These are phyloP conservation scores for Coccomyxa sp. DNA, from an alignment of 139 green algal genomes.

Conservation along the genomic window DNA sequence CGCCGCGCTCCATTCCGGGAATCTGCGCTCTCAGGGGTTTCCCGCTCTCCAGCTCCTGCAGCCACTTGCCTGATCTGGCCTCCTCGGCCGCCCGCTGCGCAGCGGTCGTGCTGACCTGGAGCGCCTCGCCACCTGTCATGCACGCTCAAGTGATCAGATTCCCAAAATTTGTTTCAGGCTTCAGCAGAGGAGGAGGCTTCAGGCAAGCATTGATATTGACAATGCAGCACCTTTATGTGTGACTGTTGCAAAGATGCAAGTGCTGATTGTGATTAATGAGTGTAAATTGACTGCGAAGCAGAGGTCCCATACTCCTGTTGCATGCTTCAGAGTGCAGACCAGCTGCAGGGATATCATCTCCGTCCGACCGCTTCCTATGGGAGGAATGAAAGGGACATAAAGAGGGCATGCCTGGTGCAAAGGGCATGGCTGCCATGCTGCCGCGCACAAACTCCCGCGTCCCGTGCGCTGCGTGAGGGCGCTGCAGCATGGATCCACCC, in stretches of 20 bases:
- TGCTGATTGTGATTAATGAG: background rate
- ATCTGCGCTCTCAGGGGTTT: constrained; percentile 13
- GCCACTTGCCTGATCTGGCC: constrained; percentile 45
- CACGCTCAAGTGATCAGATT: background rate
- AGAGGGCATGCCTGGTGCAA: constrained; percentile 46
- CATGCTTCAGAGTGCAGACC: background rate
- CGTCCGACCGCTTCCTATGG: no score
- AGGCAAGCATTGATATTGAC: no score
- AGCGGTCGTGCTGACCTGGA: constrained; percentile 28
- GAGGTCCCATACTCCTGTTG: no score
- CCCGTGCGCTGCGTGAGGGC: constrained; percentile 25
- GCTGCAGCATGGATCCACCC: constrained; percentile 11
- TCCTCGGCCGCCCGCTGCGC: constrained; percentile 36
- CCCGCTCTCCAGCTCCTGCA: constrained; percentile 38
- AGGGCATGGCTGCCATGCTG: constrained; percentile 51
- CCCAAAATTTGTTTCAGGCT: no score
- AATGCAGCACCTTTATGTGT: no score
- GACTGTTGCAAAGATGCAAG: background rate
- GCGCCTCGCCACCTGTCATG: constrained; percentile 33
- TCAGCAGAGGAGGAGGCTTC: no score
- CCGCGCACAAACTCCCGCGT: constrained; percentile 52
- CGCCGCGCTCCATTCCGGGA: constrained; percentile 43
- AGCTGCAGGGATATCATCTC: background rate
- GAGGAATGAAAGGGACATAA: no score
- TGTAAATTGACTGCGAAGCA: no score